Base-by-base conservation (phyloP, 2,329 filamentous ascomycete species). In the Didymella arachidicola region DNA sequence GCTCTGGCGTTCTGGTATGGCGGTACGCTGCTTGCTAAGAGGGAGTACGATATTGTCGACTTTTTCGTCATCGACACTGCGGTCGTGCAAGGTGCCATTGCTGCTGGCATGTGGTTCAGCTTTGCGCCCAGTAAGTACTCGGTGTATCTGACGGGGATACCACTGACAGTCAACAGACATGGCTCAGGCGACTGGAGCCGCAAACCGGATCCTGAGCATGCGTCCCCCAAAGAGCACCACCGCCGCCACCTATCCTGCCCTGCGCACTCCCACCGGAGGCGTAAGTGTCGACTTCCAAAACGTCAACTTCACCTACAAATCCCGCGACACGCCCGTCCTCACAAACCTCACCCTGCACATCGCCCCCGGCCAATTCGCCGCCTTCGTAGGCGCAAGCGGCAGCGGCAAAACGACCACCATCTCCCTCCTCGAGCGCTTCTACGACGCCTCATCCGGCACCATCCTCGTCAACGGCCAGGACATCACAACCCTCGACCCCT, bases 331-430 rank as follows among this genome's bases (percentile, higher is more conserved):
- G 63, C 92, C 93, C 12, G 77, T 78, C 7, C 71, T 80, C 8
- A 75, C 73, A 29, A 76, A 80, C 59, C 79, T 86, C 53, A 85
- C 83, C 44, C 45, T 78, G 25, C 64, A 76, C 52, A 64, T 78
- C 27, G 59, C 59, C 12, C 87, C 86, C 64, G 89, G 89, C 4
- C 87, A 90, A 69, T 91, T 90, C 68, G 87, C 85, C 0, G 89
- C 88, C 1, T 80, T 92, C 1, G 89, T 92, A 5, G 89, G 89
- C 1, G 83, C 88, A 0, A 89, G 86, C 1, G 89, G 92, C 53
- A 97, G 95, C 73, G 95, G 95, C 59, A 98, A 99, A 80, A 92
- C 88, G 49, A 98, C 95, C 0, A 96, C 93, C 0, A 96, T 98
- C 68, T 90, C 92, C 1, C 84, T 98, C 4, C 82, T 98, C 22